Conservation (phyloP, 352 stramenopile genomes). For the Bremia lactucae region DNA sequence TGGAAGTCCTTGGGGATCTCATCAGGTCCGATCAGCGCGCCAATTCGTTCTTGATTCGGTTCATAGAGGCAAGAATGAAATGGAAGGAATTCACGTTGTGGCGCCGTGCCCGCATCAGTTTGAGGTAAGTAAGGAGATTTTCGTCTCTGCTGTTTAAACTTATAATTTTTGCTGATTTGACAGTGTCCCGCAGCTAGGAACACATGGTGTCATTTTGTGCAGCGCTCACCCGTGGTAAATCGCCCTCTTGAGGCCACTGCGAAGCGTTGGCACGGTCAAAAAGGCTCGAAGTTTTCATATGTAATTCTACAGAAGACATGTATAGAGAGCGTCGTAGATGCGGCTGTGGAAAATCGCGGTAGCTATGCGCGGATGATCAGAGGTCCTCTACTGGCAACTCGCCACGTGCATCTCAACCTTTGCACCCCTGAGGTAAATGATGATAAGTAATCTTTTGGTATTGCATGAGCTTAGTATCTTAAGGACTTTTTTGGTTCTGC, state of each 20-base stretch:
- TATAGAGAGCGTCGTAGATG: slow-evolving; percentile 12
- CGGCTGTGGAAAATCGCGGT: slow-evolving; percentile 18
- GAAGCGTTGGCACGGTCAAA: slow-evolving; percentile 78
- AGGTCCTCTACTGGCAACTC: slow-evolving; percentile 54
- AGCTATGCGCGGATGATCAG: slow-evolving; percentile 54
- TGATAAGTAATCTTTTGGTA: background rate
- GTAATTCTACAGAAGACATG: slow-evolving; percentile 64
- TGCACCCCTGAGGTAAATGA: slow-evolving; percentile 55
- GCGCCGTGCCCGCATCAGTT: slow-evolving; percentile 66
- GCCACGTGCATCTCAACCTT: slow-evolving; percentile 73
- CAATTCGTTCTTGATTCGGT: slow-evolving; percentile 78
- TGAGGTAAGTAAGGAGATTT: slow-evolving; percentile 27
- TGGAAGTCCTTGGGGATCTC: slow-evolving; percentile 73
- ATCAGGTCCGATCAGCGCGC: slow-evolving; percentile 73
- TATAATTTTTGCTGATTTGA: slow-evolving; percentile 2
- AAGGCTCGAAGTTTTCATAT: slow-evolving; percentile 83
- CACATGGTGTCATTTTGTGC: slow-evolving; percentile 83
- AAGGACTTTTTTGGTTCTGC: slow-evolving; percentile 7
- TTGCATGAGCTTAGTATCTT: background rate
- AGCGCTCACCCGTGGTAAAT: slow-evolving; percentile 63
- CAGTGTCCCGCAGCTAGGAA: slow-evolving; percentile 57
- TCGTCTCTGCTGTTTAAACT: background rate
- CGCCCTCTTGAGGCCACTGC: slow-evolving; percentile 59
- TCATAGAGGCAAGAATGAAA: slow-evolving; percentile 16
- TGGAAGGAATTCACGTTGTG: slow-evolving; percentile 37